These are phyloP conservation scores for Planoprotostelium fungivorum DNA, from an alignment of 78 protist genomes.

Conservation along the genomic window DNA sequence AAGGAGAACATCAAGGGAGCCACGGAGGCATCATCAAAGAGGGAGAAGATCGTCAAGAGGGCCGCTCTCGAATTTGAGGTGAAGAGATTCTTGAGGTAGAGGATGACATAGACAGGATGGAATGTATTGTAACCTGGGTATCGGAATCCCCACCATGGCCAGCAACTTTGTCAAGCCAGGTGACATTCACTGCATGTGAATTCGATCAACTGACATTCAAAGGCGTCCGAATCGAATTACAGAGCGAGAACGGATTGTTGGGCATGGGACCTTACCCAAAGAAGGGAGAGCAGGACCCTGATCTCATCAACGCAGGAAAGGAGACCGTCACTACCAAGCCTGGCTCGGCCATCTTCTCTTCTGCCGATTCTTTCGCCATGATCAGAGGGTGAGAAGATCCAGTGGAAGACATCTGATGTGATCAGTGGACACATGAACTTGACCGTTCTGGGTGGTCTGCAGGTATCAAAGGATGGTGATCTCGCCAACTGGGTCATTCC, in stretches of 20 bases:
- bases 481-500: slow-evolving; percentile 98
- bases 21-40: slow-evolving; percentile 26
- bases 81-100: not conserved
- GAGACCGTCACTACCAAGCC: slow-evolving; percentile 90
- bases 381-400: slow-evolving; percentile 84
- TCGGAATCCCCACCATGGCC: slow-evolving; percentile 96
- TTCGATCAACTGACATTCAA: not conserved
- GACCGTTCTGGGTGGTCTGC: slow-evolving; percentile 94
- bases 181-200: not conserved
- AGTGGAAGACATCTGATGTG: slow-evolving; percentile 12
- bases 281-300: slow-evolving; percentile 81
- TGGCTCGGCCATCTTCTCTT: slow-evolving; percentile 81
- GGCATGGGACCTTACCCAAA: slow-evolving; percentile 93
- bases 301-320: slow-evolving; percentile 94
- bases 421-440: slow-evolving; percentile 76
- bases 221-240: slow-evolving; percentile 73
- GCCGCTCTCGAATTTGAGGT: slow-evolving; percentile 87
- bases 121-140: slow-evolving; percentile 91
- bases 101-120: slow-evolving; percentile 54
- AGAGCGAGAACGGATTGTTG: slow-evolving; percentile 90
- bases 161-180: slow-evolving; percentile 77
- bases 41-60: slow-evolving; percentile 85
- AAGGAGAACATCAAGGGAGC: slow-evolving; percentile 12
- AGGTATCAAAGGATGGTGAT: slow-evolving; percentile 87
- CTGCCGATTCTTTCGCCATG: slow-evolving; percentile 90